Conservation (phyloP, 768 basidiomycete species). For the Pisolithus orientalis region DNA sequence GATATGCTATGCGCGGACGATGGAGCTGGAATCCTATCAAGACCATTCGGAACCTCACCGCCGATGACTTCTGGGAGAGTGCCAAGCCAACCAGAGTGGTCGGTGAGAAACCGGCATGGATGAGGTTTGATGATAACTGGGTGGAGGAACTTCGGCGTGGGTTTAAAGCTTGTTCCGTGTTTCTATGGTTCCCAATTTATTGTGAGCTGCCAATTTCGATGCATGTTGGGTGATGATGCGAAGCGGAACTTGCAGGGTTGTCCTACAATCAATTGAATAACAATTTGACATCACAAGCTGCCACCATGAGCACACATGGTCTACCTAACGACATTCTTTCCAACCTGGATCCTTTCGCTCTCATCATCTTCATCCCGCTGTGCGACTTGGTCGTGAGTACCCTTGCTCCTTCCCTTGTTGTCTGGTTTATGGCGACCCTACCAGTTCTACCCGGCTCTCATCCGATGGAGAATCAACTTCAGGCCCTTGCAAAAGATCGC, state of each 20-base stretch:
- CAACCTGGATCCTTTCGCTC: conserved; percentile 69
- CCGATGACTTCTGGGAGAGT: too few relatives aligned
- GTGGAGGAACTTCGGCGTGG: conserved; percentile 72
- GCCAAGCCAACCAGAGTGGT: too few relatives aligned
- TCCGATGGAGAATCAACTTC: conserved; percentile 48
- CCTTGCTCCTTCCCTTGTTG: background rate
- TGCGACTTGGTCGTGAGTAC: conserved; percentile 47
- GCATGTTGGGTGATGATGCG: too few relatives aligned
- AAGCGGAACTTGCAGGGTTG: background rate
- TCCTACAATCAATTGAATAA: too few relatives aligned
- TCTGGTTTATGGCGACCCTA: background rate
- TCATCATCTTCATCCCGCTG: conserved; percentile 70
- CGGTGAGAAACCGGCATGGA: too few relatives aligned
- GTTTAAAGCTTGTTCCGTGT: conserved; percentile 63
- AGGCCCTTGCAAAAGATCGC: conserved; percentile 54
- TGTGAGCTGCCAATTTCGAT: conserved; percentile 32
- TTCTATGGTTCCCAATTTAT: conserved; percentile 59
- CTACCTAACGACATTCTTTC: conserved; percentile 38
- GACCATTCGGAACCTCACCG: too few relatives aligned
- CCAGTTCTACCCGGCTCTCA: conserved; percentile 19
- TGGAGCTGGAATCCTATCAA: too few relatives aligned
- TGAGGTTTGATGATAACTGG: too few relatives aligned
- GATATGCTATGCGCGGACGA: too few relatives aligned
- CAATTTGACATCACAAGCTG: too few relatives aligned
- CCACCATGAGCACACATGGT: too few relatives aligned